Base-by-base conservation (phyloP, 2,329 filamentous ascomycete species). In the Diaporthe nobilis region DNA sequence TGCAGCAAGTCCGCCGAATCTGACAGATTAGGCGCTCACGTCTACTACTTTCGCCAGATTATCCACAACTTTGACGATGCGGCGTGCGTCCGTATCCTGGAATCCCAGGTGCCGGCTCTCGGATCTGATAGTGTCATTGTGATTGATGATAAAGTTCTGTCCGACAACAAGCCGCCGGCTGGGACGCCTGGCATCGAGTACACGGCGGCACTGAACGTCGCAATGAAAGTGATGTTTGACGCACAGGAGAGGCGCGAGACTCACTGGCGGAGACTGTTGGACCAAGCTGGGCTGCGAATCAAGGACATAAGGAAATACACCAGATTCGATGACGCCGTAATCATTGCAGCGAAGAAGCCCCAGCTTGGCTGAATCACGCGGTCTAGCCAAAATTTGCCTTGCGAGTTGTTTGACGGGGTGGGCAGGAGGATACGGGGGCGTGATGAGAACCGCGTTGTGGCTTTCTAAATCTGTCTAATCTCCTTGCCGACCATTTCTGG, bases 401-500 rank as follows among this genome's bases (percentile, higher is more conserved):
- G 47, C n/a, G 1, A 12, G 31, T 25, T 51, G n/a, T 9, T 22
- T 3, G 15, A 13, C 6, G n/a, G 28, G 22, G 22, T 6, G 49
- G 31, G n/a, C n/a, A n/a, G 10, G 9, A 37, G 49, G 22, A 55
- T 55, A 22, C 37, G 65, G 7, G 25, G 15, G 15, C 34, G 15
- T 53, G n/a, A 4, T 42, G 20, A n/a, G 47, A 22, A 17, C 34
- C 37, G 13, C 55, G 6, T 44, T 28, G 44, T 25, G 7, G 37
- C 42, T 13, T 37, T 77, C 67, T 76, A 77, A 63, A 98, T 95
- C 85, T 97, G 94, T 82, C 92, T 92, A 67, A 96, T 93, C 78
- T 98, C 95, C 85, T 96, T 96, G 68, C 95, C 97, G 76, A 91
- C 92, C 90, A 97, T 93, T 80, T 98, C 96, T 0, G 97, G 97